These are phyloP conservation scores for Aspergillus sp. DNA, from an alignment of 2,329 filamentous ascomycete genomes.

Conservation along the genomic window DNA sequence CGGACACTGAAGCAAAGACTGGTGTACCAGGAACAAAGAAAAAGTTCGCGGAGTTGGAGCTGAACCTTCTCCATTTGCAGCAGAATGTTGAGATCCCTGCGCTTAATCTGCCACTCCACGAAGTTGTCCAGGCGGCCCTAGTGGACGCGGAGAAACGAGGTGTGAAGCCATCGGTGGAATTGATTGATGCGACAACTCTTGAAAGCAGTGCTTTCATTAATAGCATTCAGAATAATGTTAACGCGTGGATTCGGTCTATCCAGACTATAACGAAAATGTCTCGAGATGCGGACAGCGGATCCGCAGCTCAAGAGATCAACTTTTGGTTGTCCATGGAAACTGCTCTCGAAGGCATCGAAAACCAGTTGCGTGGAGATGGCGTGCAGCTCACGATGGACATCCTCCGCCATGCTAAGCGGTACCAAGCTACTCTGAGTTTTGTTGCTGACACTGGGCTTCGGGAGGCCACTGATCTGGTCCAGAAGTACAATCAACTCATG, in stretches of 20 bases:
- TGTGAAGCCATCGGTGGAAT: conserved; percentile 69
- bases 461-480: conserved; percentile 91
- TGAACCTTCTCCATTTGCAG: conserved; percentile 85
- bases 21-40: conserved; percentile 97
- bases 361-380: conserved; percentile 81
- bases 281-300: conserved; percentile 72
- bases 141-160: conserved; percentile 70
- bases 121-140: conserved; percentile 79
- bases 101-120: conserved; percentile 80
- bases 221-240: conserved; percentile 87
- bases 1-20: conserved; percentile 86
- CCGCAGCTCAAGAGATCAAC: conserved; percentile 95
- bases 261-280: conserved; percentile 94
- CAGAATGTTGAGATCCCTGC: conserved; percentile 98
- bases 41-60: conserved; percentile 88
- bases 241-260: conserved; percentile 98
- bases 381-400: conserved; percentile 91
- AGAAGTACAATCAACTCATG: conserved; percentile 99
- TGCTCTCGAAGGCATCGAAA: conserved; percentile 85
- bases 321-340: conserved; percentile 99
- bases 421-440: conserved; percentile 96
- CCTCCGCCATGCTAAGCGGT: conserved; percentile 93
- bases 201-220: conserved; percentile 92
- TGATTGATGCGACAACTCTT: conserved; percentile 72
- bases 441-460: conserved; percentile 92